Evolutionary conservation across 257 asterid species (phyloP), one percentile per base, ranked within the genome.

Genomic region (Eustoma russellianum): DNA sequence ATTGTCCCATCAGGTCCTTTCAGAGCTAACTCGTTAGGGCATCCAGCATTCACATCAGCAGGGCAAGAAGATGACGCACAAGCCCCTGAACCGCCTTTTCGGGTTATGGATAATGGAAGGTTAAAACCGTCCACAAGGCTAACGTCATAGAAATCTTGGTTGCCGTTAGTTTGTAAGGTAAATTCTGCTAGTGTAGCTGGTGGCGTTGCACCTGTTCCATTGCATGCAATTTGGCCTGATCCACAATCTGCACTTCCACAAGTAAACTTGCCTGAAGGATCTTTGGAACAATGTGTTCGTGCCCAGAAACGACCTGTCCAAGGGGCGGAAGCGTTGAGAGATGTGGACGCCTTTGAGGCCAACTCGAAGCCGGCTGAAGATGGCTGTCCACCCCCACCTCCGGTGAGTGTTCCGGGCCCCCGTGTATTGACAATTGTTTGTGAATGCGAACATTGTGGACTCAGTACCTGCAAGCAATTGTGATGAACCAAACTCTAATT

Each of bases 41-140:
- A 48, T 4, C 30, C 64, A 0, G 10, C 8, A 18, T 64, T 79
- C 9, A 82, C 51, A 50, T 82, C 62, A 0, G 16, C 66, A 1
- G 70, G 63, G n/a, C 86, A 82, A 11, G 55, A 38, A 3, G 66
- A 58, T 1, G 19, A 7, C 9, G 30, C 7, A 2, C 67, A 1
- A 0, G 54, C 57, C 9, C 40, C 50, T 3, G 7, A 13, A 13
- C 57, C 45, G 9, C 56, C 41, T 7, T n/a, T 41, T 7, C 79
- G 74, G 0, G 11, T 11, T 24, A 75, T 58, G 16, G 58, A 55
- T 0, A 81, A 59, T 0, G 84, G 84, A 0, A 74, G 48, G 53
- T 82, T 82, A 66, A 76, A 82, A 0, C 84, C 86, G 19, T 82
- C 84, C 2, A 76, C 83, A 2, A 73, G 68, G 28, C 81, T 78